Evolutionary conservation across 1,284 basidiomycete genomes (phyloP).

Genomic region (Porogramme epimiltina): DNA sequence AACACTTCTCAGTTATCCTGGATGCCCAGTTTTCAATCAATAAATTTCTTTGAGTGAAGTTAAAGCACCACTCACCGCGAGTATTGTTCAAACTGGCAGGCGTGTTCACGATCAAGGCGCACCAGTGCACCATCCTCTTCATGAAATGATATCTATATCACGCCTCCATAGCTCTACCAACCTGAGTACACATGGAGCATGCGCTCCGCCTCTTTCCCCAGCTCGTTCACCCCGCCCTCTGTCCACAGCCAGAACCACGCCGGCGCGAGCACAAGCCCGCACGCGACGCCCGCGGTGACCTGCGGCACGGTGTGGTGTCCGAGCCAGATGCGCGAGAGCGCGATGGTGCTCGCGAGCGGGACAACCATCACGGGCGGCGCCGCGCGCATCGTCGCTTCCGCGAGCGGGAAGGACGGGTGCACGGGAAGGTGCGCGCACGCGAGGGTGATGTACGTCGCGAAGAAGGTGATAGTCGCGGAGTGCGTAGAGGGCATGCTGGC

Average conservation of each 20-base stretch:
- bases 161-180: too few species aligned
- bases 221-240: constrained; percentile 24
- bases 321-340: constrained; percentile 74
- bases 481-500: constrained; percentile 90
- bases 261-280: constrained; percentile 58
- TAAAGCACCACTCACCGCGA: too few species aligned
- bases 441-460: constrained; percentile 66
- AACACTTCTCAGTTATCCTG: too few species aligned
- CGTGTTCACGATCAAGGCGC: too few species aligned
- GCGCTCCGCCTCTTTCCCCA: constrained; percentile 21
- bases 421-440: constrained; percentile 56
- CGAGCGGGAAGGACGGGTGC: constrained; percentile 46
- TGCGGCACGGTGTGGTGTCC: constrained; percentile 83
- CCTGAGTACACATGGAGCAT: constrained; percentile 2
- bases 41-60: too few species aligned
- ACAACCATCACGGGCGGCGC: constrained; percentile 48
- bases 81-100: too few species aligned
- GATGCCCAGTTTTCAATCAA: too few species aligned
- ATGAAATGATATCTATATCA: too few species aligned
- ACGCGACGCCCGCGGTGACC: constrained; percentile 64
- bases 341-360: constrained; percentile 57
- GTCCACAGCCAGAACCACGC: constrained; percentile 70
- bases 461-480: constrained; percentile 76
- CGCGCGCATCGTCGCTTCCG: constrained; percentile 34
- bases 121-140: too few species aligned